These are phyloP conservation scores for Microascus cirrosus DNA, from an alignment of 2,329 filamentous ascomycete species.

Conservation along the genomic window DNA sequence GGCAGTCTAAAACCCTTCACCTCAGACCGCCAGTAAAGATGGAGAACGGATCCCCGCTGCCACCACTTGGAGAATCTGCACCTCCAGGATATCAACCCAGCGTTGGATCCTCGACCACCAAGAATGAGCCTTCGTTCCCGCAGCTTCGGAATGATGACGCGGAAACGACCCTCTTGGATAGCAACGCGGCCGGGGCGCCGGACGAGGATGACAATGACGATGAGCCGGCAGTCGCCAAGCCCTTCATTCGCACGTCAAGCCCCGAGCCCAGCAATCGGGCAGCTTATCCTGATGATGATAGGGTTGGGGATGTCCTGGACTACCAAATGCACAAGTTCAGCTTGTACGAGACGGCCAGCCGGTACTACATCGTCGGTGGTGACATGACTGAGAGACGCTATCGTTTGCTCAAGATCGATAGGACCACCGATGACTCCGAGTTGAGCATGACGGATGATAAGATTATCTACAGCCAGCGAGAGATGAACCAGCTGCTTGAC, in stretches of 20 bases:
- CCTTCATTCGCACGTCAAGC: slow-evolving; percentile 33
- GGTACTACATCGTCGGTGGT: slow-evolving; percentile 89
- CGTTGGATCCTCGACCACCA: neutral
- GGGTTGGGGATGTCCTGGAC: neutral
- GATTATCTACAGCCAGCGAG: slow-evolving; percentile 81
- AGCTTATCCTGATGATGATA: neutral
- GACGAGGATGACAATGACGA: slow-evolving; percentile 42
- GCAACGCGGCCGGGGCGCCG: neutral
- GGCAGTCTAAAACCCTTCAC: neutral
- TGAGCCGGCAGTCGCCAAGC: slow-evolving; percentile 44
- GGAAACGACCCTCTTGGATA: neutral
- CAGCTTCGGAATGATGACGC: slow-evolving; percentile 5
- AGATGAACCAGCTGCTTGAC: slow-evolving; percentile 88
- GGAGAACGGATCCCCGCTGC: neutral
- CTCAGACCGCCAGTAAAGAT: neutral
- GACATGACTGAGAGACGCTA: slow-evolving; percentile 84
- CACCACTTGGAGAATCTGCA: neutral
- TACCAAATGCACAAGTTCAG: slow-evolving; percentile 82
- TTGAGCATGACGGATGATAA: slow-evolving; percentile 86
- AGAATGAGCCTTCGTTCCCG: slow-evolving; percentile 3
- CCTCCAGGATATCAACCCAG: neutral
- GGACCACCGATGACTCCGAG: slow-evolving; percentile 66
- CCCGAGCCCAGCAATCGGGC: neutral
- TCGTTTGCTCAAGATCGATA: slow-evolving; percentile 88
- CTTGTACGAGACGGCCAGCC: slow-evolving; percentile 88